Conservation (phyloP, 139 green algal species). For the Axilococcus clingmanii region DNA sequence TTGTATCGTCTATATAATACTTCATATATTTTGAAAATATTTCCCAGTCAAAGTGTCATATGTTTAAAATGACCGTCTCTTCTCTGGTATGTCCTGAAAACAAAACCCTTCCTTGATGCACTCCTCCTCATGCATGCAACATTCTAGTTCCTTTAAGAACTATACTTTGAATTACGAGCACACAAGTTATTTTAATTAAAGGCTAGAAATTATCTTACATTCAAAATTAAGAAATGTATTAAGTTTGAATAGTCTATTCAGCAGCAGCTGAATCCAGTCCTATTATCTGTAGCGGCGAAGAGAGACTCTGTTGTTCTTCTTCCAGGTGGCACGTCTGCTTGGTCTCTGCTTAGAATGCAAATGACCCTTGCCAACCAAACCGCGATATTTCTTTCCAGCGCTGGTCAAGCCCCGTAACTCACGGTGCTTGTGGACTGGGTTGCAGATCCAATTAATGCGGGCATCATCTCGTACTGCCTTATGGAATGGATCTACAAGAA, state of each 20-base stretch:
- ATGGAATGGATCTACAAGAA: conserved; percentile 95
- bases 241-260: neutral
- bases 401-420: conserved; percentile 94
- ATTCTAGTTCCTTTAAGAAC: too few relatives aligned
- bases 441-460: conserved; percentile 98
- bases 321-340: conserved; percentile 76
- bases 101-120: too few relatives aligned
- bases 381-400: conserved; percentile 86
- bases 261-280: neutral
- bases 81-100: too few relatives aligned
- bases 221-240: conserved; percentile 1
- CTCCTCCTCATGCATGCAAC: too few relatives aligned
- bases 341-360: conserved; percentile 81
- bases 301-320: conserved; percentile 79
- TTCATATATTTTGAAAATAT: too few relatives aligned
- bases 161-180: too few relatives aligned
- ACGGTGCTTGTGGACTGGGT: conserved; percentile 96
- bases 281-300: conserved; percentile 90
- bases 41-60: too few relatives aligned
- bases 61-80: too few relatives aligned
- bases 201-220: too few relatives aligned
- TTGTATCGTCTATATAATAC: too few relatives aligned
- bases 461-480: conserved; percentile 88
- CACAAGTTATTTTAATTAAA: too few relatives aligned
- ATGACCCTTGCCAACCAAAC: conserved; percentile 85